phyloP scores from a whole-genome alignment of 139 green algal genomes.

The Coccomyxa sp. region DNA sequence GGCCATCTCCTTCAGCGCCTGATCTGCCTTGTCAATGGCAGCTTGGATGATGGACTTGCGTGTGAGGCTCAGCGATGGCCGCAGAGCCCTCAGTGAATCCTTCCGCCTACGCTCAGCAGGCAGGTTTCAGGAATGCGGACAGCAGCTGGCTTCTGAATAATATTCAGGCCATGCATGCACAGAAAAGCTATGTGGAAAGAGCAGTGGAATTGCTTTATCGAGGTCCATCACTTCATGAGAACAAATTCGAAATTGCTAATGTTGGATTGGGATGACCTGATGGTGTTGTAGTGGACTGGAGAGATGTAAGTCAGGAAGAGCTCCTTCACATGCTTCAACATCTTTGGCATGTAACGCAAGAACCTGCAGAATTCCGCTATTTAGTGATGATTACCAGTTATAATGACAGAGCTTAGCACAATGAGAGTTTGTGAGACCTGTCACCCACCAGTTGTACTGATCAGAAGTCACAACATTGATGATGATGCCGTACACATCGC shows the following conservation, averaged over 20 bases:
- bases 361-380: constrained; percentile 30
- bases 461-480: constrained; percentile 60
- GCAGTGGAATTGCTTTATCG: neutral
- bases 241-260: neutral
- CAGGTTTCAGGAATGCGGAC: neutral
- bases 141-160: neutral
- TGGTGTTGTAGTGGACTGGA: constrained; percentile 62
- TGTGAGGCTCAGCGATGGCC: neutral
- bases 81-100: neutral
- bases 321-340: constrained; percentile 31
- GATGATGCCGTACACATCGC: constrained; percentile 46
- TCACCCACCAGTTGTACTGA: constrained; percentile 39
- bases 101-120: neutral
- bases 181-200: neutral
- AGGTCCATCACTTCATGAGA: neutral
- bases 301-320: constrained; percentile 71
- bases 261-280: constrained; percentile 21
- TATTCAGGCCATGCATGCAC: neutral
- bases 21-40: neutral
- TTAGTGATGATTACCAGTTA: neutral
- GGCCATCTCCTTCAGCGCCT: neutral
- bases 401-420: neutral
- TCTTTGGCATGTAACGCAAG: constrained; percentile 43
- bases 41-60: neutral
- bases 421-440: neutral